phyloP scores from a whole-genome alignment of 2,329 filamentous ascomycete genomes.

The Ascochyta pisi region DNA sequence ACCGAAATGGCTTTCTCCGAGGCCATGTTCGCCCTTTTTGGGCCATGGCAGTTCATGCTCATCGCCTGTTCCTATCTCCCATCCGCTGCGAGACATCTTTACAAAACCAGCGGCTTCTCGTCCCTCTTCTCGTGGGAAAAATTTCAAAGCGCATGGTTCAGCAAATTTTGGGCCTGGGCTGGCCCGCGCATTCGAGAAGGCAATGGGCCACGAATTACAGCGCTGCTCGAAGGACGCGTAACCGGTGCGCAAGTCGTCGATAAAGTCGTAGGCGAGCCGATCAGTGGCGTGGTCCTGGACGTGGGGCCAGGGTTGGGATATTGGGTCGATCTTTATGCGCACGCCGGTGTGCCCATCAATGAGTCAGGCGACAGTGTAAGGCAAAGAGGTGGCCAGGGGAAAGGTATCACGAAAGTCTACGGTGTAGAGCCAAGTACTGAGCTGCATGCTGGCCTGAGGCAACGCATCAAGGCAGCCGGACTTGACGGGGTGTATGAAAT shows the following conservation, averaged over 20 bases:
- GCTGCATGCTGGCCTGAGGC: slow-evolving; percentile 10
- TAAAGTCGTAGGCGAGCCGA: slow-evolving; percentile 14
- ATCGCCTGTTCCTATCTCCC: slow-evolving; percentile 17
- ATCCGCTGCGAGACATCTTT: slow-evolving; percentile 12
- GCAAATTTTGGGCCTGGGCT: slow-evolving; percentile 21
- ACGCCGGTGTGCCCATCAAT: slow-evolving; percentile 11
- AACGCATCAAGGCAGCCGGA: slow-evolving; percentile 13
- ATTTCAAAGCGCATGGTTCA: slow-evolving; percentile 25
- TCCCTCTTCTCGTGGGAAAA: slow-evolving; percentile 15
- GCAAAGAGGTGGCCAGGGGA: slow-evolving; percentile 1
- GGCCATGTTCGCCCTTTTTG: slow-evolving; percentile 5
- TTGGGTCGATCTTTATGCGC: slow-evolving; percentile 24
- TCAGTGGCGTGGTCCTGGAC: slow-evolving; percentile 23
- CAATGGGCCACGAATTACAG: slow-evolving; percentile 21
- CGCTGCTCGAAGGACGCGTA: slow-evolving; percentile 25
- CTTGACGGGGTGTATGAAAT: slow-evolving; percentile 24
- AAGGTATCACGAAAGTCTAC: slow-evolving; percentile 20
- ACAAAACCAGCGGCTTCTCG: slow-evolving; percentile 1
- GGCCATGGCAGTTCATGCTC: slow-evolving; percentile 24
- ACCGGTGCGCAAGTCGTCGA: slow-evolving; percentile 14
- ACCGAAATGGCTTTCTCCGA: background rate
- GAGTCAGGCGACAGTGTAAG: background rate
- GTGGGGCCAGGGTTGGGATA: slow-evolving; percentile 27
- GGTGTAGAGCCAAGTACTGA: slow-evolving; percentile 24
- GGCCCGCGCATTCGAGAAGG: slow-evolving; percentile 18